Evolutionary conservation across 768 basidiomycete genomes (phyloP).

Genomic region (Podaxis sp.): DNA sequence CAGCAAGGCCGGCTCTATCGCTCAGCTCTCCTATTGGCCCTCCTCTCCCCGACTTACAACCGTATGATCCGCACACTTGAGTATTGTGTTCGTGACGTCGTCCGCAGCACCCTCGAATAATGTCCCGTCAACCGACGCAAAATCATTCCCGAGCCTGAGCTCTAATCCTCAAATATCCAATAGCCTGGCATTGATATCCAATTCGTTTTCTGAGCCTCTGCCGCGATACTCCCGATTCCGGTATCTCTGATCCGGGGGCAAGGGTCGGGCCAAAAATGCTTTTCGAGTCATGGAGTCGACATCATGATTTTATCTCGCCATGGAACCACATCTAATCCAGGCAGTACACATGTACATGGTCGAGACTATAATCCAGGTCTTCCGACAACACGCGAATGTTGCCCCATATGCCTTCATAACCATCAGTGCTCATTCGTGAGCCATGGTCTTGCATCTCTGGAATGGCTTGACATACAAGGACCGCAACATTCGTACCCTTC

Average conservation of each 20-base stretch:
- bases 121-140: not conserved
- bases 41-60: not conserved
- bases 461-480: not conserved
- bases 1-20: not conserved
- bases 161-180: not conserved
- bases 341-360: not conserved
- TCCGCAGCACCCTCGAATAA: not conserved
- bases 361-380: not conserved
- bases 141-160: not conserved
- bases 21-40: not conserved
- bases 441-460: not conserved
- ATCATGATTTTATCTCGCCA: not conserved
- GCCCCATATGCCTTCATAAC: not conserved
- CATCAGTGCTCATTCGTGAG: not conserved
- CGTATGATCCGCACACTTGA: constrained; percentile 6
- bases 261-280: not conserved
- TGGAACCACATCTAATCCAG: not conserved
- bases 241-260: constrained; percentile 4
- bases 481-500: not conserved
- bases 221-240: constrained; percentile 7
- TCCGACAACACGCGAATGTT: constrained; percentile 1
- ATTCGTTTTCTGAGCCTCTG: not conserved
- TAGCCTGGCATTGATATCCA: not conserved
- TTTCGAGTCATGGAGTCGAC: not conserved
- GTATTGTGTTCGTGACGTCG: not conserved